Conservation (phyloP, 2,329 filamentous ascomycete species). For the Xylariaceae sp. region DNA sequence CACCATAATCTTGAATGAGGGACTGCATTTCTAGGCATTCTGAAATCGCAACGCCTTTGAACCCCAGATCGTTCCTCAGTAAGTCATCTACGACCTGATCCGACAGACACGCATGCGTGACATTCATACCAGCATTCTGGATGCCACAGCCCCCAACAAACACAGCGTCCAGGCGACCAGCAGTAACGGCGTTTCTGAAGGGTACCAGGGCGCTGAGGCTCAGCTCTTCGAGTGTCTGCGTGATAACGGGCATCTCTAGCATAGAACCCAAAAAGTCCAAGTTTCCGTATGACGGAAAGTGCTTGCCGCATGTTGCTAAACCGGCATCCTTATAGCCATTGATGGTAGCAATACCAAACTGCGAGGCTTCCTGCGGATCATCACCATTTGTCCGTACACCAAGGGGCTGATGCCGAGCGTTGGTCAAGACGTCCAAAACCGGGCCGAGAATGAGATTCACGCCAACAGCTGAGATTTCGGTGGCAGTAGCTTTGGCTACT, state of each 20-base stretch:
- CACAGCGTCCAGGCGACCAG: slow-evolving; percentile 82
- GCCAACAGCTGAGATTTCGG: slow-evolving; percentile 86
- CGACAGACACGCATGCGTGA: slow-evolving; percentile 90
- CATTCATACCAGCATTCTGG: slow-evolving; percentile 84
- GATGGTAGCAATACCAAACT: slow-evolving; percentile 85
- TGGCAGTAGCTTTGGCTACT: slow-evolving; percentile 87
- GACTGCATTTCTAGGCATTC: slow-evolving; percentile 98
- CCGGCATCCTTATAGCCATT: slow-evolving; percentile 91
- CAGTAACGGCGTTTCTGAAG: slow-evolving; percentile 82
- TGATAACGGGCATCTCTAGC: slow-evolving; percentile 90
- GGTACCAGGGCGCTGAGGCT: slow-evolving; percentile 89
- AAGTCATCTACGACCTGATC: slow-evolving; percentile 91
- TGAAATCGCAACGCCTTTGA: slow-evolving; percentile 88
- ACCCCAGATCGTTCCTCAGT: slow-evolving; percentile 81
- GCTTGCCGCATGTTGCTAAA: slow-evolving; percentile 85
- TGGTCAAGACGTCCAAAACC: slow-evolving; percentile 88
- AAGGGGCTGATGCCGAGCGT: slow-evolving; percentile 84
- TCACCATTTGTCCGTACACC: slow-evolving; percentile 88
- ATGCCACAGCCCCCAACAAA: slow-evolving; percentile 95
- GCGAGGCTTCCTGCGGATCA: slow-evolving; percentile 90
- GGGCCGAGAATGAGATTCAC: slow-evolving; percentile 95
- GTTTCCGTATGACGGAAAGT: slow-evolving; percentile 95
- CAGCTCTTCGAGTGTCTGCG: slow-evolving; percentile 86
- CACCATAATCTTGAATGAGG: slow-evolving; percentile 91
- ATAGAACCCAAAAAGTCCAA: slow-evolving; percentile 89